Conservation (phyloP, 2,329 filamentous ascomycete species). For the Didymosphaeria variabile region DNA sequence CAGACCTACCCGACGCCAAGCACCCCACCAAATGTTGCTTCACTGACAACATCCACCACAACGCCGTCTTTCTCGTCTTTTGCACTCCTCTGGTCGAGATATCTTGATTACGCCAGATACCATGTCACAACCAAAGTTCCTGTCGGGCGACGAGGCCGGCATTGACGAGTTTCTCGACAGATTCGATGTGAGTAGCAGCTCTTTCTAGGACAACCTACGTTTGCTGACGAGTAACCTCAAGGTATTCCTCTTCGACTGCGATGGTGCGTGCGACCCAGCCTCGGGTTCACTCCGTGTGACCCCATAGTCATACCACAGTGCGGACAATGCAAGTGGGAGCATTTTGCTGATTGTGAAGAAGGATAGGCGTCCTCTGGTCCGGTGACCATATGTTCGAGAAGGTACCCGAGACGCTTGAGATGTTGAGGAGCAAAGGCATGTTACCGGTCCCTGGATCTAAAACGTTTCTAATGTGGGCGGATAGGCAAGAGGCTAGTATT, state of each 20-base stretch:
- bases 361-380: constrained; percentile 91
- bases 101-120: neutral
- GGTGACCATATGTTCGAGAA: constrained; percentile 89
- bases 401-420: constrained; percentile 82
- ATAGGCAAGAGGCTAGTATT: constrained; percentile 91
- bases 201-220: neutral
- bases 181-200: constrained; percentile 79
- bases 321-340: neutral
- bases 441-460: neutral
- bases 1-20: constrained; percentile 30
- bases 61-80: neutral
- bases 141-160: constrained; percentile 80
- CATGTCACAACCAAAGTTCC: constrained; percentile 61
- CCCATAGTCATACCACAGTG: neutral
- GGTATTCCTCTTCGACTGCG: constrained; percentile 96
- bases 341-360: constrained; percentile 52
- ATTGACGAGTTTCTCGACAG: constrained; percentile 85
- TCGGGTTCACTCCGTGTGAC: neutral
- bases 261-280: constrained; percentile 68
- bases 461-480: neutral
- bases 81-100: neutral
- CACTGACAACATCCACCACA: constrained; percentile 21
- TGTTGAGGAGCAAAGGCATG: constrained; percentile 81
- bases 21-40: constrained; percentile 34
- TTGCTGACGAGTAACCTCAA: constrained; percentile 51